A percentile compares a stretch with the other conserved stretches of the same genome.
phyloP scores from a whole-genome alignment of 2,329 filamentous ascomycete genomes.

The Claviceps africana region DNA sequence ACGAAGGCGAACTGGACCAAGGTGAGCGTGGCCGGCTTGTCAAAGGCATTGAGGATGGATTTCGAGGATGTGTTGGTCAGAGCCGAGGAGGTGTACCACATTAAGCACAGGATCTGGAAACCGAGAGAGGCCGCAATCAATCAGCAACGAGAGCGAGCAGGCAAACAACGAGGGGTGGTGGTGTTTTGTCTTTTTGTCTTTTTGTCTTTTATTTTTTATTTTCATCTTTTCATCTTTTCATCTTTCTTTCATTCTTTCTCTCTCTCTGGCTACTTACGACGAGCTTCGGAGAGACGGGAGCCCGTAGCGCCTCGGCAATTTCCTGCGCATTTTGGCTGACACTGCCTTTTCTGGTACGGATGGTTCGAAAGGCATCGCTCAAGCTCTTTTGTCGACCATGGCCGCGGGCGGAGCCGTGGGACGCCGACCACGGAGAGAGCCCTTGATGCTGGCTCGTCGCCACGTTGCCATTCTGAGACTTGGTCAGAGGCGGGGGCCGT shows the following conservation, averaged over 20 bases:
- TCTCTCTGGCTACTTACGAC: constrained; percentile 66
- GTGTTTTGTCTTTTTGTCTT: background rate
- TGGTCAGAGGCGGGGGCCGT: constrained; percentile 2
- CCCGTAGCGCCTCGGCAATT: constrained; percentile 78
- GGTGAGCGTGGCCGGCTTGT: constrained; percentile 82
- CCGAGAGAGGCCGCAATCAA: no score
- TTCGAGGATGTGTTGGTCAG: constrained; percentile 97
- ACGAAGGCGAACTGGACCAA: constrained; percentile 90
- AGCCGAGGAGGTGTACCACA: constrained; percentile 93
- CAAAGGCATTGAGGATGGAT: constrained; percentile 82
- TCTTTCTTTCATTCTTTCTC: no score
- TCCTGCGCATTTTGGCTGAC: constrained; percentile 89
- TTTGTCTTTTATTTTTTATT: no score
- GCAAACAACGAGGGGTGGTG: background rate
- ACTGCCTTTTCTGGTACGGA: constrained; percentile 67
- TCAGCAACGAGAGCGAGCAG: background rate
- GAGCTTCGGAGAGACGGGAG: constrained; percentile 76
- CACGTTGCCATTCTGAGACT: constrained; percentile 1
- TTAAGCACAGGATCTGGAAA: constrained; percentile 60
- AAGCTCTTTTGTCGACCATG: constrained; percentile 75
- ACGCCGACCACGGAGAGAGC: constrained; percentile 14
- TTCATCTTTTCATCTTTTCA: no score
- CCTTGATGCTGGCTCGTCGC: background rate
- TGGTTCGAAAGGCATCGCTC: constrained; percentile 72
- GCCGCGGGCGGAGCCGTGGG: constrained; percentile 23